Conservation (phyloP, 805 yeast species). For the Peterozyma xylosa region DNA sequence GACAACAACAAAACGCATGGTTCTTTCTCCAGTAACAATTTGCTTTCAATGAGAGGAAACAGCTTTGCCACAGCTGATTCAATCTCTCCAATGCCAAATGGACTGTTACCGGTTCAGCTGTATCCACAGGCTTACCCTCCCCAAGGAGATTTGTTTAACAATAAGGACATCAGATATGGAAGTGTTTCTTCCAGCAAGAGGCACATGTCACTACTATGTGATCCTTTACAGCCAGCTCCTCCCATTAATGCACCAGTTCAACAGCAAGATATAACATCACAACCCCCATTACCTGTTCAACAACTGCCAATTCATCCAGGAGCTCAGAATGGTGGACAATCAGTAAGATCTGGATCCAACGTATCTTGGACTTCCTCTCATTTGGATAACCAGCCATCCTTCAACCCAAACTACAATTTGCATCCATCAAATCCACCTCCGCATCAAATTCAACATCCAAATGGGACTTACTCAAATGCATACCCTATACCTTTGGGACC, state of each 20-base stretch:
- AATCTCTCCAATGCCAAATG: background rate
- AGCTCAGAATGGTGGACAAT: background rate
- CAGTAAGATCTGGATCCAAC: no score
- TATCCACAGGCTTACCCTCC: background rate
- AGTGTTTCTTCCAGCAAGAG: slow-evolving; percentile 8
- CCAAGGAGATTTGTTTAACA: slow-evolving; percentile 10
- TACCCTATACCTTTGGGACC: no score
- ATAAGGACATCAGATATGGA: slow-evolving; percentile 13
- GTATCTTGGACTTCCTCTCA: no score
- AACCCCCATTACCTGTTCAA: slow-evolving; percentile 4
- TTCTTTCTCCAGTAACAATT: slow-evolving; percentile 1
- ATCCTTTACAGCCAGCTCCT: slow-evolving; percentile 7
- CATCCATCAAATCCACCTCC: no score
- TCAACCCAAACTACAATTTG: no score
- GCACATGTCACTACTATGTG: slow-evolving; percentile 6
- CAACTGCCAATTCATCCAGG: slow-evolving; percentile 8
- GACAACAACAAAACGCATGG: slow-evolving; percentile 5
- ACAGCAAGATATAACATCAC: slow-evolving; percentile 3
- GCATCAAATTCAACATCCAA: no score
- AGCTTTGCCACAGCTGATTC: slow-evolving; percentile 1
- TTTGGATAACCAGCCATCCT: no score
- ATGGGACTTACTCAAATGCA: no score
- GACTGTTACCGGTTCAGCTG: background rate
- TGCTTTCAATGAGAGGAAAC: slow-evolving; percentile 4
- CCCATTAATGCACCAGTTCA: slow-evolving; percentile 7